Percentiles rank a stretch among this genome's conserved stretches.
phyloP scores from a whole-genome alignment of 2,329 filamentous ascomycete species.

The Talaromyces sp. region DNA sequence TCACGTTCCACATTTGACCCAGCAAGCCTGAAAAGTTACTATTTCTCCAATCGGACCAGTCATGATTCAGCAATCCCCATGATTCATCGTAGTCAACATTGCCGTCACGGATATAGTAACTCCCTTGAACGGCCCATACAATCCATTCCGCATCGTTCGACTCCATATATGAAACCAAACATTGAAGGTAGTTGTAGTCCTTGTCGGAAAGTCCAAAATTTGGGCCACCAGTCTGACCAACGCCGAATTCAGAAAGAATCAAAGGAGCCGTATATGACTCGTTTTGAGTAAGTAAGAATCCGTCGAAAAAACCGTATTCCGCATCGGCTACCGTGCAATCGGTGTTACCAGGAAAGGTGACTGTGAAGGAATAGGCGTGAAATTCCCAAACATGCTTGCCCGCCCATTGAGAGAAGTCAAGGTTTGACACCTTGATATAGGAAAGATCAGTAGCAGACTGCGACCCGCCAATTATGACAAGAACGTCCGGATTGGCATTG shows the following conservation, averaged over 20 bases:
- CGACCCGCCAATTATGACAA: constrained; percentile 55
- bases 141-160: constrained; percentile 59
- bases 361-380: constrained; percentile 54
- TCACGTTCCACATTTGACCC: constrained; percentile 40
- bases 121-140: constrained; percentile 57
- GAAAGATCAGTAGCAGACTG: constrained; percentile 54
- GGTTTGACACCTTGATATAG: constrained; percentile 37
- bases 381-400: constrained; percentile 60
- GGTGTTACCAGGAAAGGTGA: constrained; percentile 43
- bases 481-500: constrained; percentile 49
- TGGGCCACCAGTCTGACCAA: constrained; percentile 30
- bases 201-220: constrained; percentile 46
- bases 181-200: constrained; percentile 51
- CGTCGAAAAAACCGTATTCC: constrained; percentile 48
- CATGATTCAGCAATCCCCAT: constrained; percentile 49
- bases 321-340: constrained; percentile 43
- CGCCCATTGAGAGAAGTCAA: constrained; percentile 47
- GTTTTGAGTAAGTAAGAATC: constrained; percentile 52
- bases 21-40: constrained; percentile 31
- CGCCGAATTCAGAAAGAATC: constrained; percentile 60
- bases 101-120: constrained; percentile 56
- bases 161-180: constrained; percentile 52
- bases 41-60: constrained; percentile 45
- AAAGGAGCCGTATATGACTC: constrained; percentile 52
- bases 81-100: constrained; percentile 51